Evolutionary conservation across 352 stramenopile genomes (phyloP).

Genomic region (Globisporangium rhizosaccharum): DNA sequence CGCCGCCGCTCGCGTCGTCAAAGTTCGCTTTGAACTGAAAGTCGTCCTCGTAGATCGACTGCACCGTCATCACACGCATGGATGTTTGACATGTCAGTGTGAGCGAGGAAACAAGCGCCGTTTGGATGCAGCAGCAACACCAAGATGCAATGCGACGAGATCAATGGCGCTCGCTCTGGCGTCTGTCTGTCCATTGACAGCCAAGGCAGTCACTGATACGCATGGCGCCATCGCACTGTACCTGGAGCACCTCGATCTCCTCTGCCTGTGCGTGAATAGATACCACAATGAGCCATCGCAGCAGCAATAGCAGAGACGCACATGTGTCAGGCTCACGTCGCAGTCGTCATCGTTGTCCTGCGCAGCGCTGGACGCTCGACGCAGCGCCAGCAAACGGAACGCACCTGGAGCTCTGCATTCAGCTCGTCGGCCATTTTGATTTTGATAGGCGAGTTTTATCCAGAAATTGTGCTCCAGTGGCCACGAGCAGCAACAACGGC

Average conservation of each 20-base stretch:
- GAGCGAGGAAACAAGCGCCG: too few relatives aligned
- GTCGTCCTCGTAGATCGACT: slow-evolving; percentile 79
- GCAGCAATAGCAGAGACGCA: background rate
- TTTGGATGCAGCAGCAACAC: background rate
- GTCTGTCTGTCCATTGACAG: too few relatives aligned
- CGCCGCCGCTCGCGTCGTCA: slow-evolving; percentile 30
- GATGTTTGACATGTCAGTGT: too few relatives aligned
- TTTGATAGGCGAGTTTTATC: too few relatives aligned
- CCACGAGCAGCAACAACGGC: background rate
- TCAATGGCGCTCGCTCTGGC: background rate
- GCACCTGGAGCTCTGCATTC: slow-evolving; percentile 57
- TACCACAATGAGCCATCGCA: background rate
- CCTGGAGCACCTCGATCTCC: slow-evolving; percentile 74
- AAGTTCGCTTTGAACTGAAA: slow-evolving; percentile 49
- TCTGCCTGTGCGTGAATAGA: slow-evolving; percentile 31
- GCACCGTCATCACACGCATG: background rate
- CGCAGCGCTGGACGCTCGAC: too few relatives aligned
- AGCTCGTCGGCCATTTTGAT: slow-evolving; percentile 12
- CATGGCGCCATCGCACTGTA: slow-evolving; percentile 15
- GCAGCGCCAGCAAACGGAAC: background rate
- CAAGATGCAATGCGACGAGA: background rate
- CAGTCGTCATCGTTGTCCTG: too few relatives aligned
- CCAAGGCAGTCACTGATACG: too few relatives aligned
- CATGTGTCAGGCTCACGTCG: too few relatives aligned
- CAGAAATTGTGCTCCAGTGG: too few relatives aligned